These are phyloP conservation scores for Geotrichum armillariae DNA, from an alignment of 1,139 yeast genomes.

Conservation along the genomic window DNA sequence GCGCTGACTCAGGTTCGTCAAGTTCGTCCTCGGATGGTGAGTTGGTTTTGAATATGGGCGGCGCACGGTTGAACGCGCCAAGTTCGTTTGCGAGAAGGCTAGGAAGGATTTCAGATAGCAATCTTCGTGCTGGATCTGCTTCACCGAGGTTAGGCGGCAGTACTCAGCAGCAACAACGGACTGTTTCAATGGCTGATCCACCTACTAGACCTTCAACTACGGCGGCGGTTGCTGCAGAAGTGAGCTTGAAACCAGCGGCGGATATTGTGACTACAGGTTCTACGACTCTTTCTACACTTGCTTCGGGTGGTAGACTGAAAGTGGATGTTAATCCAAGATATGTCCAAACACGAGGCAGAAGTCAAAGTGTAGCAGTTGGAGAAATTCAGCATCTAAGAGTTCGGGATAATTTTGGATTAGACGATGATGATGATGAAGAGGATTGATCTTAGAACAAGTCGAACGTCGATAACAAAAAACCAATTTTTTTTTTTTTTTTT, in stretches of 20 bases:
- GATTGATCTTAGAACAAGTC: background rate
- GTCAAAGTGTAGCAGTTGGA: slow-evolving; percentile 15
- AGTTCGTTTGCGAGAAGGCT: background rate
- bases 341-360: slow-evolving; percentile 1
- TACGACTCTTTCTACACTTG: no score
- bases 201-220: no score
- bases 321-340: no score
- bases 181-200: no score
- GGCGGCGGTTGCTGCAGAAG: no score
- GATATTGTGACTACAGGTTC: no score
- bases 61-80: slow-evolving; percentile 1
- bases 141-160: background rate
- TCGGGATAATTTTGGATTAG: background rate
- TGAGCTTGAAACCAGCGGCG: no score
- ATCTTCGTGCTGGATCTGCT: background rate
- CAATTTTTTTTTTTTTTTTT: no score
- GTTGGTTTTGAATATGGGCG: slow-evolving; percentile 12
- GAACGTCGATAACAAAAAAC: no score
- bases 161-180: no score
- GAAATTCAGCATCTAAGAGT: slow-evolving; percentile 14
- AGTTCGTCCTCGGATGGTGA: background rate
- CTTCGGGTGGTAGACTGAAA: no score
- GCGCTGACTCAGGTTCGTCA: background rate
- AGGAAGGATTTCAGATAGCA: slow-evolving; percentile 12
- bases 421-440: background rate